Evolutionary conservation across 1,139 yeast genomes (phyloP).

Genomic region (Debaryomyces subglobosus): DNA sequence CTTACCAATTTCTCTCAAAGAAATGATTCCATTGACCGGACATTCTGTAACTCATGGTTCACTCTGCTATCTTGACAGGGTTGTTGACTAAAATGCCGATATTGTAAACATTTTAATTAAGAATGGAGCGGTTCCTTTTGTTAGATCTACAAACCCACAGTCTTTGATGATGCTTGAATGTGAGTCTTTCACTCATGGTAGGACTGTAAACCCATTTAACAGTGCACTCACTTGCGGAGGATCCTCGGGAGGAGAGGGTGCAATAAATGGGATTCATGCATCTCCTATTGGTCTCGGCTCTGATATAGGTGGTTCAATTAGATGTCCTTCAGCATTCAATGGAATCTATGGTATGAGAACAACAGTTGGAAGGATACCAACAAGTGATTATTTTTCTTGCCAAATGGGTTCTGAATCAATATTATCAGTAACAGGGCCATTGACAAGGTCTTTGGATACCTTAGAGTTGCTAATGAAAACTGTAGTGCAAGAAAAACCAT

Average conservation of each 20-base stretch:
- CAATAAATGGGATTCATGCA: conserved; percentile 21
- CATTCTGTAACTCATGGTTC: conserved; percentile 17
- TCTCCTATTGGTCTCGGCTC: conserved; percentile 49
- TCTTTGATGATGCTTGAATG: conserved; percentile 20
- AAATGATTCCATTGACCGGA: conserved; percentile 16
- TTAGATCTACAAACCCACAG: conserved; percentile 19
- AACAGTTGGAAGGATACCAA: conserved; percentile 26
- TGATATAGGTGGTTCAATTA: conserved; percentile 66
- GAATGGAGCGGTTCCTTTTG: conserved; percentile 17
- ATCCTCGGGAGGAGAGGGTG: conserved; percentile 33
- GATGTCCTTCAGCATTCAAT: conserved; percentile 58
- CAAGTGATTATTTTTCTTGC: conserved; percentile 17
- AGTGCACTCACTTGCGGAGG: conserved; percentile 27
- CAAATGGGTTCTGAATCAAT: conserved; percentile 37
- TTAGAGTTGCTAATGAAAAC: conserved; percentile 31
- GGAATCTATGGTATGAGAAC: conserved; percentile 60
- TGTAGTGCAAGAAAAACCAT: conserved; percentile 27
- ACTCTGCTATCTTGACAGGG: conserved; percentile 19
- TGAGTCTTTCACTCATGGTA: conserved; percentile 18
- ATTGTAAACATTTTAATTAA: conserved; percentile 20
- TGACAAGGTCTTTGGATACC: conserved; percentile 34
- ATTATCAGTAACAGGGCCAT: conserved; percentile 51
- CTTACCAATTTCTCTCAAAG: conserved; percentile 19
- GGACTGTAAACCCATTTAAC: conserved; percentile 27
- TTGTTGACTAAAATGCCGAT: conserved; percentile 25